A percentile compares a stretch with the other conserved stretches of the same genome.
These are phyloP conservation scores for Chytridium lagenaria DNA, from an alignment of 371 early-diverging fungal genomes.

Conservation along the genomic window DNA sequence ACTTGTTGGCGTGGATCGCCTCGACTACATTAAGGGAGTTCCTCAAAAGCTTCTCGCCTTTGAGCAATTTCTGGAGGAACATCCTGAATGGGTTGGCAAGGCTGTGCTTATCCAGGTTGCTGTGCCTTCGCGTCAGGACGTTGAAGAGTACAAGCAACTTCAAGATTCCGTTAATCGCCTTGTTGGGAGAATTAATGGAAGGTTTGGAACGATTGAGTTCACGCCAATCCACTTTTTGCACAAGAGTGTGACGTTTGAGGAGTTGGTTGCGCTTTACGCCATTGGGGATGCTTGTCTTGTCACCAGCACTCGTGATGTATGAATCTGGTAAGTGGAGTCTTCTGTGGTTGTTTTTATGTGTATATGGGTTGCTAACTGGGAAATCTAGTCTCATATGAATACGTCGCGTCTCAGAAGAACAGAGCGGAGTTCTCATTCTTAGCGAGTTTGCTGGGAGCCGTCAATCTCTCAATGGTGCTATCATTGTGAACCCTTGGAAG, in stretches of 20 bases:
- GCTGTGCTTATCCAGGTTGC: conserved; percentile 97
- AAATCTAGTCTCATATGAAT: conserved; percentile 76
- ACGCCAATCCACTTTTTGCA: conserved; percentile 98
- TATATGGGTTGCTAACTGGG: background rate
- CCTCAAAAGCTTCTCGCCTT: conserved; percentile 98
- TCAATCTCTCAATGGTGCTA: conserved; percentile 94
- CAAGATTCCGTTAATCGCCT: conserved; percentile 91
- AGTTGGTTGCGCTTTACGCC: conserved; percentile 95
- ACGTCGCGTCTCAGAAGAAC: conserved; percentile 93
- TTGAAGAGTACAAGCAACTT: conserved; percentile 96
- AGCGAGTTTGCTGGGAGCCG: conserved; percentile 99
- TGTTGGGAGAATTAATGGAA: conserved; percentile 96
- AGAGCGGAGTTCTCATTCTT: conserved; percentile 96
- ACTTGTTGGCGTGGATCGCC: conserved; percentile 98
- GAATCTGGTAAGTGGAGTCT: conserved; percentile 90
- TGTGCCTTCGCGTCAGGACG: conserved; percentile 94
- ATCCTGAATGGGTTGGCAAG: conserved; percentile 95
- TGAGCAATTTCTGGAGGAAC: conserved; percentile 87
- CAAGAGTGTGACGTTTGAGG: conserved; percentile 94
- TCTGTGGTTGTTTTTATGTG: background rate
- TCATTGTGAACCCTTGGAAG: conserved; percentile 99
- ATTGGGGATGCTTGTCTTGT: conserved; percentile 96
- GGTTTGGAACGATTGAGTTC: conserved; percentile 86
- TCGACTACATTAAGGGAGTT: conserved; percentile 99
- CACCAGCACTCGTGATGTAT: conserved; percentile 99